A percentile compares a stretch with the other conserved stretches of the same genome.
Conservation (phyloP, 2,329 filamentous ascomycete species). For the Calonectria fujianensis region DNA sequence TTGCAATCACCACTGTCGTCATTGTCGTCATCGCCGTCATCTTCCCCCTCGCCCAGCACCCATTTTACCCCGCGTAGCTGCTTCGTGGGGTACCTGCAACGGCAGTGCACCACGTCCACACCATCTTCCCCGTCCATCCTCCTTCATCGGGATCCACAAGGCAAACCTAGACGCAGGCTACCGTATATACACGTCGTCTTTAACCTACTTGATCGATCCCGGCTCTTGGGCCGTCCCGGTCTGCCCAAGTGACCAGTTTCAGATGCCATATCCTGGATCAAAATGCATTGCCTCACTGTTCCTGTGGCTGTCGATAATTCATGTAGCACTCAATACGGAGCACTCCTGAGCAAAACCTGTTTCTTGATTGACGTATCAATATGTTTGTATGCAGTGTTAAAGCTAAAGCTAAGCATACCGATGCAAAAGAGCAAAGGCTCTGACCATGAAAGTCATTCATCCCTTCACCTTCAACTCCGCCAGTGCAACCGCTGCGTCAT, state of each 20-base stretch:
- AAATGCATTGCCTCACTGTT: neutral
- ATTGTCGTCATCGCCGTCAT: constrained; percentile 14
- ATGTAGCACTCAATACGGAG: neutral
- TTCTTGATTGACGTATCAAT: constrained; percentile 23
- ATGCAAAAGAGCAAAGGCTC: constrained; percentile 22
- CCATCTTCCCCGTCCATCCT: constrained; percentile 13
- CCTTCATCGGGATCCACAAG: constrained; percentile 18
- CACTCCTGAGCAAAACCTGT: constrained; percentile 3
- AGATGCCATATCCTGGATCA: neutral
- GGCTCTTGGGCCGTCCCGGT: neutral
- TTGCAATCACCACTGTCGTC: neutral
- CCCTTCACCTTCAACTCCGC: constrained; percentile 29
- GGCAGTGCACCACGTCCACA: constrained; percentile 20
- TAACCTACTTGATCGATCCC: neutral
- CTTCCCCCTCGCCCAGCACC: neutral
- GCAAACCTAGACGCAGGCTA: neutral
- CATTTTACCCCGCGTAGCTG: constrained; percentile 16
- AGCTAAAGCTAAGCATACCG: constrained; percentile 13
- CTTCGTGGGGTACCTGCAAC: constrained; percentile 18
- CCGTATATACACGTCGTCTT: constrained; percentile 2
- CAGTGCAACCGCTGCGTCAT: constrained; percentile 31
- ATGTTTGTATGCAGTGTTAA: constrained; percentile 27
- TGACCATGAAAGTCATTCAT: constrained; percentile 19
- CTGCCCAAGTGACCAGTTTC: neutral
- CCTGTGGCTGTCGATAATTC: neutral